Evolutionary conservation across 1,284 basidiomycete genomes (phyloP).

Genomic region (Porogramme epimiltina): DNA sequence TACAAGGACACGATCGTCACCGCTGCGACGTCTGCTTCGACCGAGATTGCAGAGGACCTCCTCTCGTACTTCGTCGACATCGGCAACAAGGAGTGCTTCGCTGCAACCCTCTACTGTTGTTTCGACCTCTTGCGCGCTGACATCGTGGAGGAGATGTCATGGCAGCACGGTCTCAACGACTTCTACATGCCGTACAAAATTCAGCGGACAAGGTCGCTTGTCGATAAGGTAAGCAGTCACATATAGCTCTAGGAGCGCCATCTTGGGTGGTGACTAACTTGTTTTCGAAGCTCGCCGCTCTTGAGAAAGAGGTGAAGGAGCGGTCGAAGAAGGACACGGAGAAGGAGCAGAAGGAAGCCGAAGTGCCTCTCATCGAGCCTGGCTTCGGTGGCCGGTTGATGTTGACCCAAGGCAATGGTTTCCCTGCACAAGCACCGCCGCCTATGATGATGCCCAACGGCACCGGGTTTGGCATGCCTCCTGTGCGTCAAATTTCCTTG

Average conservation of each 20-base stretch:
- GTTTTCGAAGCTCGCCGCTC: conserved; percentile 53
- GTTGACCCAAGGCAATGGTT: conserved; percentile 70
- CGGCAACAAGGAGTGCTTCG: conserved; percentile 98
- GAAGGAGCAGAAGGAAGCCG: conserved; percentile 84
- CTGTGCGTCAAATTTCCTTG: conserved; percentile 38
- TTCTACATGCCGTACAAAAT: conserved; percentile 96
- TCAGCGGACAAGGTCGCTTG: conserved; percentile 78
- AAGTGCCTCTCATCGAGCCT: conserved; percentile 83
- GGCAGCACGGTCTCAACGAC: conserved; percentile 94
- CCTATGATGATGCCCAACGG: conserved; percentile 34
- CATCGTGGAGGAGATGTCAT: conserved; percentile 91
- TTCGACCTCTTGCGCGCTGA: conserved; percentile 94
- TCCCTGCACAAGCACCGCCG: conserved; percentile 44
- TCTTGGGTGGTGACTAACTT: conserved; percentile 11
- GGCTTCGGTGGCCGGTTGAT: conserved; percentile 63
- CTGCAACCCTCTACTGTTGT: conserved; percentile 87
- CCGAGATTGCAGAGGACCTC: conserved; percentile 91
- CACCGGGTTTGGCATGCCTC: conserved; percentile 39
- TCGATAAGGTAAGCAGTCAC: conserved; percentile 57
- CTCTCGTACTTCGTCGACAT: conserved; percentile 95
- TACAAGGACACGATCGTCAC: conserved; percentile 97
- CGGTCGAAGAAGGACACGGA: conserved; percentile 79
- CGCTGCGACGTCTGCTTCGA: conserved; percentile 78
- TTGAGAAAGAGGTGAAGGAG: conserved; percentile 87
- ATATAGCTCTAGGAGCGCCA: background rate